Evolutionary conservation across 129 eudicot genomes (phyloP), one percentile per base, ranked within the genome.

Genomic region (Saussurea involucrata): DNA sequence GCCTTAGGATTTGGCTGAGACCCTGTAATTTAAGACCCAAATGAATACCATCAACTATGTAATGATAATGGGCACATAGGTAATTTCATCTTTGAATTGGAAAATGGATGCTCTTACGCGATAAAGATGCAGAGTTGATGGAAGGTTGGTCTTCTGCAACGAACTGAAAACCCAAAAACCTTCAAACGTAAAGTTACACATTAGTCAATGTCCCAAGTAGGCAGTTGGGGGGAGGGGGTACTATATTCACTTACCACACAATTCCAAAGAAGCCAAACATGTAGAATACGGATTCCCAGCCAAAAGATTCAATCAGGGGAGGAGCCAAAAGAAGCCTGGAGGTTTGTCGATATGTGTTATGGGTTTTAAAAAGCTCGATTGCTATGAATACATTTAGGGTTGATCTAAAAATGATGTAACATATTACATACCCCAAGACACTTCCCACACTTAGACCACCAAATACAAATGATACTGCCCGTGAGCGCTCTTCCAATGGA

Each of bases 391-490:
- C 10, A 8, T 79, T 68, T 25, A 37, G 17, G 34, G 55, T 71
- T 77, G n/a, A 21, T 36, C 53, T 74, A 53, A 15, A 44, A 64
- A 46, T 57, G 33, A 63, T 27, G 69, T 65, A 77, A 75, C 89
- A 65, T 92, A 95, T 65, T 74, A 75, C 89, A 65, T 92, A 95
- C 99, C 99, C 99, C 53, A 76, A 46, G 11, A 95, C 99, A 58
- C 99, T 95, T 80, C 99, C 99, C 67, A 89, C 92, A 85, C 99
- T 92, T 64, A 95, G 75, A 78, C 99, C 99, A 73, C 97, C 99
- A 79, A 95, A 95, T 71, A 95, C 99, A 89, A 95, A 92, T 76
- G 99, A 82, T 66, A 95, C 99, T 34, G 99, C 99, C 37, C 97
- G 89, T 70, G 97, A 95, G 1, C 99, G 93, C 78, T 95, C 99